These are phyloP conservation scores for Prinsepia uniflora DNA, from an alignment of 306 rosid genomes.

Conservation along the genomic window DNA sequence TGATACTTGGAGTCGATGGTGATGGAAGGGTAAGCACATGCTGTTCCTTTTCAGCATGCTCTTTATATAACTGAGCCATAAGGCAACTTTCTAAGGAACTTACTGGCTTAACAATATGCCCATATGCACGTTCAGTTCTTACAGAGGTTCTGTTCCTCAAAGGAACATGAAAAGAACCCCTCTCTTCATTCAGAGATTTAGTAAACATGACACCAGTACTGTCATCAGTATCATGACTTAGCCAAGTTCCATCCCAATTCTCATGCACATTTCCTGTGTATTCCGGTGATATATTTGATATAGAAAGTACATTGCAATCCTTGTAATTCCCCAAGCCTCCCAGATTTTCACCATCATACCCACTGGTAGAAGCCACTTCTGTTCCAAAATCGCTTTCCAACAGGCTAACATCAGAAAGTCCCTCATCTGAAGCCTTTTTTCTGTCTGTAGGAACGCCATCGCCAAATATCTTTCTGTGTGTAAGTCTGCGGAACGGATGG, in stretches of 20 bases:
- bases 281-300: slow-evolving; percentile 36
- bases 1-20: slow-evolving; percentile 30
- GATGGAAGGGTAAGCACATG: slow-evolving; percentile 44
- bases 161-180: slow-evolving; percentile 34
- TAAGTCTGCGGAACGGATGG: slow-evolving; percentile 18
- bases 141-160: slow-evolving; percentile 45
- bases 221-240: slow-evolving; percentile 27
- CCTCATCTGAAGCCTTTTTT: slow-evolving; percentile 19
- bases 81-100: slow-evolving; percentile 77
- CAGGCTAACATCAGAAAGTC: slow-evolving; percentile 5
- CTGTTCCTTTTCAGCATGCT: slow-evolving; percentile 53
- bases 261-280: slow-evolving; percentile 26
- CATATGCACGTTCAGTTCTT: slow-evolving; percentile 31
- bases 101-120: slow-evolving; percentile 37
- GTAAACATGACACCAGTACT: slow-evolving; percentile 20
- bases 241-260: slow-evolving; percentile 30
- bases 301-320: slow-evolving; percentile 34
- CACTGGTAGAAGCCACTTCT: slow-evolving; percentile 38
- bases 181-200: slow-evolving; percentile 27
- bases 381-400: slow-evolving; percentile 27
- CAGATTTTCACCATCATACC: slow-evolving; percentile 28
- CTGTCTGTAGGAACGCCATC: slow-evolving; percentile 30
- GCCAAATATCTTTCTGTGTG: slow-evolving; percentile 21
- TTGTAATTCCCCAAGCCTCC: slow-evolving; percentile 18
- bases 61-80: slow-evolving; percentile 67